Percentiles rank a stretch among this genome's conserved stretches.
Conservation (phyloP, 139 green algal species). For the Picochlorum sp. region DNA sequence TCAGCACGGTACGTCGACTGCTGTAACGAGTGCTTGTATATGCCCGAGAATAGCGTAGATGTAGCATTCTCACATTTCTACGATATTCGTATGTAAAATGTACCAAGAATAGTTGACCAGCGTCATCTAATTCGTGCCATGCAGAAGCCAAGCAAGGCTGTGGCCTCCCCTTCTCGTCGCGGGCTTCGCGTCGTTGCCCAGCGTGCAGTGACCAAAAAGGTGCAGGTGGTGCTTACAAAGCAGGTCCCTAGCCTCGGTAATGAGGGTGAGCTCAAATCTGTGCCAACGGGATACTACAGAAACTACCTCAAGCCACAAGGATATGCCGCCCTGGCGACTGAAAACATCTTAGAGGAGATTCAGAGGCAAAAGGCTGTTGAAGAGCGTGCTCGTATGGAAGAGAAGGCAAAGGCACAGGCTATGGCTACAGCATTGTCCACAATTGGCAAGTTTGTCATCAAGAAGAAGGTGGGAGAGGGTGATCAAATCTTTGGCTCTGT, state of each 20-base stretch:
- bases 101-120: too few species aligned
- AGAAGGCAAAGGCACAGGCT: constrained; percentile 54
- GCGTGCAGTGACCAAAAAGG: constrained; percentile 25
- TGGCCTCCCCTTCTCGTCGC: background rate
- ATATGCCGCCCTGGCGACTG: constrained; percentile 61
- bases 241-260: constrained; percentile 48
- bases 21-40: too few species aligned
- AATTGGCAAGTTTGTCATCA: constrained; percentile 88
- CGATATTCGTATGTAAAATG: too few species aligned
- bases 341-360: constrained; percentile 50
- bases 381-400: constrained; percentile 33
- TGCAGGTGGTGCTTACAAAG: constrained; percentile 51
- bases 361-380: constrained; percentile 23
- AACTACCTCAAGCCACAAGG: constrained; percentile 66
- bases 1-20: too few species aligned
- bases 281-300: constrained; percentile 78
- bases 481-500: constrained; percentile 80
- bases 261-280: constrained; percentile 57
- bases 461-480: constrained; percentile 81
- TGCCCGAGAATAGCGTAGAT: too few species aligned
- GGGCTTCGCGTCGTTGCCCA: constrained; percentile 18
- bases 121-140: too few species aligned
- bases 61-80: too few species aligned
- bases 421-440: constrained; percentile 42
- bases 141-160: background rate